Percentiles rank a stretch among this genome's conserved stretches.
phyloP scores from a whole-genome alignment of 1,284 basidiomycete genomes.

The Sparassis latifolia region DNA sequence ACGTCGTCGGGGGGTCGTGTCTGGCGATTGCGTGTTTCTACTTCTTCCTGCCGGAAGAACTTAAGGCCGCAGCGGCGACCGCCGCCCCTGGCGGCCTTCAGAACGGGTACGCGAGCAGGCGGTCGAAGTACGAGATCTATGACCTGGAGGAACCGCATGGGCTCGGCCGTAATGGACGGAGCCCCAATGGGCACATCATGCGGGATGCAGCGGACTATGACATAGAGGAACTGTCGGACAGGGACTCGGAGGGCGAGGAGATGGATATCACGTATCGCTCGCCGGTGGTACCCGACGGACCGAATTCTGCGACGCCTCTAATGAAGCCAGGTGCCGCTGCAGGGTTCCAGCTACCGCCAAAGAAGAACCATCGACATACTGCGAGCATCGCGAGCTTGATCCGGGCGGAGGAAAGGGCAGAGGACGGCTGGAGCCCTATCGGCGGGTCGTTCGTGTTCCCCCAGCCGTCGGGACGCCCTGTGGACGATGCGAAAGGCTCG shows the following conservation, averaged over 20 bases:
- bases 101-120: conserved; percentile 19
- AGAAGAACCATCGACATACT: conserved; percentile 60
- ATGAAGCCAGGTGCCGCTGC: conserved; percentile 20
- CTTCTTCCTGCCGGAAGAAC: conserved; percentile 76
- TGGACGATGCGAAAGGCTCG: conserved; percentile 6
- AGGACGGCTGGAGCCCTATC: conserved; percentile 77
- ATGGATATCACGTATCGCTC: conserved; percentile 66
- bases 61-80: conserved; percentile 56
- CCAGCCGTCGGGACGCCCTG: conserved; percentile 23
- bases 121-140: conserved; percentile 69
- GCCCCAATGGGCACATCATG: conserved; percentile 26
- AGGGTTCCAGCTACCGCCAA: conserved; percentile 21
- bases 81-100: conserved; percentile 34
- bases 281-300: conserved; percentile 39
- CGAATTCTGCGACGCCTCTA: conserved; percentile 30
- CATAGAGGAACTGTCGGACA: conserved; percentile 46
- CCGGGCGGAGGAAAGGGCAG: conserved; percentile 62
- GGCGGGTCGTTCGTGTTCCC: conserved; percentile 40
- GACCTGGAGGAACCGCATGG: conserved; percentile 48
- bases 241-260: conserved; percentile 51
- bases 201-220: conserved; percentile 46
- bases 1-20: conserved; percentile 91
- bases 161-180: conserved; percentile 20
- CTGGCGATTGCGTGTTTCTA: conserved; percentile 88
- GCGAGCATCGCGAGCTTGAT: conserved; percentile 79